Evolutionary conservation across 257 asterid species (phyloP).

Genomic region (Solanum paucissectum): DNA sequence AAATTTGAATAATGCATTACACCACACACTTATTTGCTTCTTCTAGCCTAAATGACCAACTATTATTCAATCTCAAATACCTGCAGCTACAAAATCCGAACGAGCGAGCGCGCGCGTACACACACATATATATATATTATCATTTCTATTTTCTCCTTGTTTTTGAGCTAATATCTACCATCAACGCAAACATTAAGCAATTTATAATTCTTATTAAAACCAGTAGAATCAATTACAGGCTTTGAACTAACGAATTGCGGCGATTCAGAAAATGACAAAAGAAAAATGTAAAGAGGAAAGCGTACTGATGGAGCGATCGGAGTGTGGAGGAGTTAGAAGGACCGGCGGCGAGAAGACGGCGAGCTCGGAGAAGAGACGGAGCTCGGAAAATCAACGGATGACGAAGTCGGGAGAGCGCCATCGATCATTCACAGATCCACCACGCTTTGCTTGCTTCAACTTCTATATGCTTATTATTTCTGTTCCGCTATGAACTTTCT

Average conservation of each 20-base stretch:
- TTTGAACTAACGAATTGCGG: not conserved
- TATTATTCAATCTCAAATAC: not conserved
- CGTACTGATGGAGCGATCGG: conserved; percentile 45
- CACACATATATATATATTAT: not conserved
- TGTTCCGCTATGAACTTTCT: not conserved
- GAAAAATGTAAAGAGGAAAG: not conserved
- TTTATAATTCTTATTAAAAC: not conserved
- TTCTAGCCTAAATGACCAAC: not conserved
- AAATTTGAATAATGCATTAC: not conserved
- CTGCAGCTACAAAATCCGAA: not conserved
- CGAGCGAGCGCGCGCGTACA: not conserved
- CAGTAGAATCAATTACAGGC: not conserved
- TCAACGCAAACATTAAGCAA: not conserved
- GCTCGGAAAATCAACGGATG: conserved; percentile 70
- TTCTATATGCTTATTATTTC: not conserved
- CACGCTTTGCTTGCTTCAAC: conserved; percentile 11
- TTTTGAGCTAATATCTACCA: not conserved
- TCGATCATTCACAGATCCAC: conserved; percentile 32
- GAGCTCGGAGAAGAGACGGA: conserved; percentile 61
- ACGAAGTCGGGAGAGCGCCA: conserved; percentile 93
- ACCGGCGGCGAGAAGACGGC: conserved; percentile 35
- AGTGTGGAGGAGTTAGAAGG: conserved; percentile 9
- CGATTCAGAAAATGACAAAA: not conserved
- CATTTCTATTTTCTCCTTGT: not conserved
- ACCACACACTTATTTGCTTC: not conserved